Base-by-base conservation (phyloP, 2,329 filamentous ascomycete species). In the Colletotrichum aenigma region DNA sequence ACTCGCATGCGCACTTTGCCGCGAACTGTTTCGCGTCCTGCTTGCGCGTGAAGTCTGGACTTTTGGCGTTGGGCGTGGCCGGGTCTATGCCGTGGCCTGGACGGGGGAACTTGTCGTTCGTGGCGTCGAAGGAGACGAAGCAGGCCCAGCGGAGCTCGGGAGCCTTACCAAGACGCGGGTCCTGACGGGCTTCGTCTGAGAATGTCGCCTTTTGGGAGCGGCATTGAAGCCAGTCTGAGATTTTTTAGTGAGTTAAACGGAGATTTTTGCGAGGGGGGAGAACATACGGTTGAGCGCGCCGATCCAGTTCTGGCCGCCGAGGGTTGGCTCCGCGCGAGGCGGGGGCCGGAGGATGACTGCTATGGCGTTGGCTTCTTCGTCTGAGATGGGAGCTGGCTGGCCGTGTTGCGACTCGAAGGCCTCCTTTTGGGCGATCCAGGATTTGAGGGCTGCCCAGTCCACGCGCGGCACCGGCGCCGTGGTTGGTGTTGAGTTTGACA, bases 21-120 rank as follows among this genome's bases (percentile, higher is more conserved):
- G 90, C 89, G 77, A 88, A 90, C 76, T 87, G 84, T 80, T 89
- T 91, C 28, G 90, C 89, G 43, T 87, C 80, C 82, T 86, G 64
- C 64, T 76, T 76, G 21, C 70, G 58, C 43, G n/a, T 61, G 64
- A 76, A 76, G 56, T 73, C 64, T 9, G 74, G 74, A 34, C 65
- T 61, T 34, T 13, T 13, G 43, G 10, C 43, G 43, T 52, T 52
- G 0, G 62, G 28, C 6, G 79, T 71, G 7, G 81, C 81, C 8
- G 76, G 62, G 1, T 79, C 75, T 15, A 81, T 78, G 28, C 87
- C 87, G 65, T 69, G 26, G n/a, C 66, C 74, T 6, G 60, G 71
- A 36, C 24, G 71, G n/a, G 74, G 74, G 15, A 76, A 75, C 43
- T 21, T 43, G 58, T 69, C 74, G 34, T 43, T 48, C 9, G 74